Percentiles rank a stretch among this genome's conserved stretches.
phyloP scores from a whole-genome alignment of 352 stramenopile species.

The Globisporangium lucens region DNA sequence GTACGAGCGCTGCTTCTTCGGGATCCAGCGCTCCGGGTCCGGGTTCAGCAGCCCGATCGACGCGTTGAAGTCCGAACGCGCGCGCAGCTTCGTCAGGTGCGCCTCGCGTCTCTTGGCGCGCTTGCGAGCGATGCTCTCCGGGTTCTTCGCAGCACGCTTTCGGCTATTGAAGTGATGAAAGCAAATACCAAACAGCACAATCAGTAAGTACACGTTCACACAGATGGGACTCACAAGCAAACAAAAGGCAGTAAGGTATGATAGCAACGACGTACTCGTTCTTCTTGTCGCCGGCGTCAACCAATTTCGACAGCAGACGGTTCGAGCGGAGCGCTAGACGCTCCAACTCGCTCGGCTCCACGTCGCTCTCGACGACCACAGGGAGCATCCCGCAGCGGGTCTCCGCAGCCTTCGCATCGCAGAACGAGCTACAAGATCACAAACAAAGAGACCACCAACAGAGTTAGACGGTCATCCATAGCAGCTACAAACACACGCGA shows the following conservation, averaged over 20 bases:
- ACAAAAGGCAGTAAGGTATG: not conserved
- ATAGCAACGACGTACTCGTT: slow-evolving; percentile 58
- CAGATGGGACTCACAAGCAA: not conserved
- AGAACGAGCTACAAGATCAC: slow-evolving; percentile 50
- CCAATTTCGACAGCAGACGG: slow-evolving; percentile 58
- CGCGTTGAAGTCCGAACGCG: slow-evolving; percentile 71
- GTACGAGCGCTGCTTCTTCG: slow-evolving; percentile 82
- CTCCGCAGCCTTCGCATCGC: slow-evolving; percentile 61
- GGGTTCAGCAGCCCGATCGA: slow-evolving; percentile 73
- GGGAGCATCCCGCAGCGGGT: slow-evolving; percentile 66
- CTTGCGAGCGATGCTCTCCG: slow-evolving; percentile 69
- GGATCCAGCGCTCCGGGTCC: slow-evolving; percentile 82
- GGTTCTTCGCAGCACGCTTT: slow-evolving; percentile 71
- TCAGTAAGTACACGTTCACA: slow-evolving; percentile 2
- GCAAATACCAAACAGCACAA: not conserved
- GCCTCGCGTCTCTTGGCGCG: slow-evolving; percentile 64
- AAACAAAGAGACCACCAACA: slow-evolving; percentile 9
- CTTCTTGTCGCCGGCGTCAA: slow-evolving; percentile 67
- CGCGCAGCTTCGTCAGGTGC: slow-evolving; percentile 54
- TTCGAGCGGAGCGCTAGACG: slow-evolving; percentile 57
- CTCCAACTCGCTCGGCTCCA: slow-evolving; percentile 65
- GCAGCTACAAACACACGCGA: too few relatives aligned
- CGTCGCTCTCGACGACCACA: slow-evolving; percentile 42
- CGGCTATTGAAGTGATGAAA: slow-evolving; percentile 27
- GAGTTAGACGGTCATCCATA: not conserved